These are phyloP conservation scores for Collariella sp. DNA, from an alignment of 495 filamentous ascomycete species.

Conservation along the genomic window DNA sequence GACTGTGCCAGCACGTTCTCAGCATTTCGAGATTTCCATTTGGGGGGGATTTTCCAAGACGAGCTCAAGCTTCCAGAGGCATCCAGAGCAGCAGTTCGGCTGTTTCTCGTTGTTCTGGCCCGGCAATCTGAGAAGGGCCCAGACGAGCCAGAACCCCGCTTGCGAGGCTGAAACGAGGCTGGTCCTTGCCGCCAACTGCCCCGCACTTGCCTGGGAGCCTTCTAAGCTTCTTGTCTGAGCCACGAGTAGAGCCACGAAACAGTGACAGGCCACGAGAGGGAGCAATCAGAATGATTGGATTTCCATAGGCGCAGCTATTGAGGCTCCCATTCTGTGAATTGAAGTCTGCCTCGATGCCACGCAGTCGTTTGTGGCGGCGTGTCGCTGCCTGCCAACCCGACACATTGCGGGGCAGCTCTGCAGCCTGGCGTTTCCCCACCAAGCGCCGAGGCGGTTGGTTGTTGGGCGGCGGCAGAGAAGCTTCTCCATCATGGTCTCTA, in stretches of 20 bases:
- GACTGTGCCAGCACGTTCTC: neutral
- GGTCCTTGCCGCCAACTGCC: slow-evolving; percentile 11
- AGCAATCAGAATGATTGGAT: no score
- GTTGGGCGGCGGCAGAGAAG: no score
- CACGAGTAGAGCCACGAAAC: no score
- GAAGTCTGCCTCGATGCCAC: neutral
- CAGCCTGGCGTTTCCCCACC: neutral
- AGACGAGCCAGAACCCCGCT: slow-evolving; percentile 12
- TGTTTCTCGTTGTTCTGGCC: neutral
- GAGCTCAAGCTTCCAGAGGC: neutral
- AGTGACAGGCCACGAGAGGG: no score
- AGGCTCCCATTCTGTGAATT: no score
- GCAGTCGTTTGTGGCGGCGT: no score
- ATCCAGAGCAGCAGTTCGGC: neutral
- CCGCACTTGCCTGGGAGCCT: slow-evolving; percentile 1
- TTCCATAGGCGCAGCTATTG: no score
- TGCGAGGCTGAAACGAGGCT: slow-evolving; percentile 30
- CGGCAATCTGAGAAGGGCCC: slow-evolving; percentile 14
- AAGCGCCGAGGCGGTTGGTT: no score
- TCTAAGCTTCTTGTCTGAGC: neutral
- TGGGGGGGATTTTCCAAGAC: no score
- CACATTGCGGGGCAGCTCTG: neutral
- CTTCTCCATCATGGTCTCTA: no score
- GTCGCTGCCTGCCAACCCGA: neutral
- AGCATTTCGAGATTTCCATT: neutral